phyloP scores from a whole-genome alignment of 1,284 basidiomycete genomes.

The Malassezia sympodialis region DNA sequence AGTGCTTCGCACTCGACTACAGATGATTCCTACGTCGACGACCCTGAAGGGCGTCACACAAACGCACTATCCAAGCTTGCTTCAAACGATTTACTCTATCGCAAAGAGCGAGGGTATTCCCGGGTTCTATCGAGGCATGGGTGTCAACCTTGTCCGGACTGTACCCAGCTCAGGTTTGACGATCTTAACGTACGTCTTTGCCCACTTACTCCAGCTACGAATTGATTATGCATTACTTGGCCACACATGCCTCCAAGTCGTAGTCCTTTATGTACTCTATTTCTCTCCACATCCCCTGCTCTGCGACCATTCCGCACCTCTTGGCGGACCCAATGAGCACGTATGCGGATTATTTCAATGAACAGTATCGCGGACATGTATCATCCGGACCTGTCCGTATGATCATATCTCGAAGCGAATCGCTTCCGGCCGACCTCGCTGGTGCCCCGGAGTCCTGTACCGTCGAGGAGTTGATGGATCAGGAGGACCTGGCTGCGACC shows the following conservation, averaged over 20 bases:
- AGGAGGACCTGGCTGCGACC: not conserved
- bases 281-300: not conserved
- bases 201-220: constrained; percentile 25
- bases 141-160: constrained; percentile 41
- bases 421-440: not conserved
- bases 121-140: constrained; percentile 45
- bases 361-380: constrained; percentile 4
- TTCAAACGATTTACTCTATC: constrained; percentile 29
- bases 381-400: constrained; percentile 13
- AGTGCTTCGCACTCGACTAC: constrained; percentile 40
- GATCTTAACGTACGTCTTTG: constrained; percentile 29
- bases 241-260: not conserved
- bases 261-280: not conserved
- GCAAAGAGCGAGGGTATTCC: constrained; percentile 30
- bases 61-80: constrained; percentile 27
- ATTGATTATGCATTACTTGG: constrained; percentile 39
- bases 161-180: constrained; percentile 43
- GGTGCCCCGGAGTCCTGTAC: not conserved
- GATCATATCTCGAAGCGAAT: not conserved
- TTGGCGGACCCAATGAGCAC: constrained; percentile 9
- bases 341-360: constrained; percentile 19
- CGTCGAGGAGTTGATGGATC: constrained; percentile 16
- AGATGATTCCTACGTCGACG: constrained; percentile 26
- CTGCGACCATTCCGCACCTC: not conserved
- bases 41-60: not conserved